phyloP scores from a whole-genome alignment of 2,329 filamentous ascomycete species.

The Fusarium gaditjirri region DNA sequence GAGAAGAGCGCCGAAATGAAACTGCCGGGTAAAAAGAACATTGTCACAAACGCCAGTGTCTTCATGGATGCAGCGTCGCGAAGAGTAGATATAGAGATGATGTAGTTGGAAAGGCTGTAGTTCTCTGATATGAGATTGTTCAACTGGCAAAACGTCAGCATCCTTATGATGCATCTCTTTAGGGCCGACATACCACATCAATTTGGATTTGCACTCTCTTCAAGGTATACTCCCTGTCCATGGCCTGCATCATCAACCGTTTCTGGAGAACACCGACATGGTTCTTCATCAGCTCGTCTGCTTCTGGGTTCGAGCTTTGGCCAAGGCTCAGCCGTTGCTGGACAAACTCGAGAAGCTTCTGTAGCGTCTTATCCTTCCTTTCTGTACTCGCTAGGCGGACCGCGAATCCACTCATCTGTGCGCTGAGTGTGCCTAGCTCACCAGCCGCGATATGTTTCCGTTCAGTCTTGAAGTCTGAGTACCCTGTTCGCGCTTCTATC shows the following conservation, averaged over 20 bases:
- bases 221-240: constrained; percentile 51
- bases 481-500: constrained; percentile 52
- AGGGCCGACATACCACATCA: constrained; percentile 46
- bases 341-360: constrained; percentile 50
- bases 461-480: constrained; percentile 48
- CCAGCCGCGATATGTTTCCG: constrained; percentile 44
- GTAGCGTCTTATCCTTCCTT: constrained; percentile 50
- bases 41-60: constrained; percentile 55
- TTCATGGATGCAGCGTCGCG: constrained; percentile 58
- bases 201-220: constrained; percentile 55
- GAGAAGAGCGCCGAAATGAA: constrained; percentile 57
- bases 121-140: constrained; percentile 53
- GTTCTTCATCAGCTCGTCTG: constrained; percentile 39
- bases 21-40: constrained; percentile 56
- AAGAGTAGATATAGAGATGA: constrained; percentile 51
- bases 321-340: not conserved
- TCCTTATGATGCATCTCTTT: not conserved
- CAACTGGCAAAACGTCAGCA: constrained; percentile 42
- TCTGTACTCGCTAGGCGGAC: constrained; percentile 52
- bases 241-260: constrained; percentile 49
- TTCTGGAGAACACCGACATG: constrained; percentile 47
- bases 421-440: constrained; percentile 47
- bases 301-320: constrained; percentile 1
- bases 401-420: constrained; percentile 49
- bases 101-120: constrained; percentile 51